Conservation (phyloP, 768 basidiomycete species). For the Podaxis sp. region DNA sequence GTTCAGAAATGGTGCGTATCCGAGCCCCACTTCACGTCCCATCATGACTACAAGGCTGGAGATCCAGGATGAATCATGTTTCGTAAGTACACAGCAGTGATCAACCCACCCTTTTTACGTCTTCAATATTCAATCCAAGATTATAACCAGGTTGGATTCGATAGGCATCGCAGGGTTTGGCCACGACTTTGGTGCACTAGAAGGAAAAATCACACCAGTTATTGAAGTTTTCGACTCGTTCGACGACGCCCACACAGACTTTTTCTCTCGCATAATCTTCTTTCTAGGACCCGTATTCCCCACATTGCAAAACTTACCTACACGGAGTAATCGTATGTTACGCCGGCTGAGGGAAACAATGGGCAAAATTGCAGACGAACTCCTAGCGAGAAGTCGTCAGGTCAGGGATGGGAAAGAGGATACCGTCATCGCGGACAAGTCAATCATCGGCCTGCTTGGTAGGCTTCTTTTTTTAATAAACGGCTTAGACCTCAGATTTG, state of each 20-base stretch:
- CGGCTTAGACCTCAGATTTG: not conserved
- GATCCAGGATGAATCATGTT: slow-evolving; percentile 38
- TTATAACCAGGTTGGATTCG: slow-evolving; percentile 41
- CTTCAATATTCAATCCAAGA: not conserved
- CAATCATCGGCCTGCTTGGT: slow-evolving; percentile 35
- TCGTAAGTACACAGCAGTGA: slow-evolving; percentile 24
- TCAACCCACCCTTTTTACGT: not conserved
- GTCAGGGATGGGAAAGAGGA: slow-evolving; percentile 24
- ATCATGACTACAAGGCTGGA: not conserved
- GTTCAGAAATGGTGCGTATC: slow-evolving; percentile 40
- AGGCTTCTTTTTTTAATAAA: slow-evolving; percentile 2
- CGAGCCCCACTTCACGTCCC: not conserved
- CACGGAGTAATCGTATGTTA: slow-evolving; percentile 25
- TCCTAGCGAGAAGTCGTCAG: slow-evolving; percentile 31
- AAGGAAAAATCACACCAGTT: slow-evolving; percentile 40
- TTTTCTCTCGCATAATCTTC: slow-evolving; percentile 26
- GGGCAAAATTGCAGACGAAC: slow-evolving; percentile 32
- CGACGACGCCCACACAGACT: slow-evolving; percentile 20
- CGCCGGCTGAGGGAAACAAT: slow-evolving; percentile 28
- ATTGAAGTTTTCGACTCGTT: slow-evolving; percentile 37
- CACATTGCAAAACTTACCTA: slow-evolving; percentile 30
- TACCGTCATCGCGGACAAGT: slow-evolving; percentile 27
- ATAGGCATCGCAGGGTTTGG: slow-evolving; percentile 59
- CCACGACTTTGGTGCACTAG: slow-evolving; percentile 50
- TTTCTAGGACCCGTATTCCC: slow-evolving; percentile 35